phyloP scores from a whole-genome alignment of 179 eudicot genomes.

The Dionaea muscipula region DNA sequence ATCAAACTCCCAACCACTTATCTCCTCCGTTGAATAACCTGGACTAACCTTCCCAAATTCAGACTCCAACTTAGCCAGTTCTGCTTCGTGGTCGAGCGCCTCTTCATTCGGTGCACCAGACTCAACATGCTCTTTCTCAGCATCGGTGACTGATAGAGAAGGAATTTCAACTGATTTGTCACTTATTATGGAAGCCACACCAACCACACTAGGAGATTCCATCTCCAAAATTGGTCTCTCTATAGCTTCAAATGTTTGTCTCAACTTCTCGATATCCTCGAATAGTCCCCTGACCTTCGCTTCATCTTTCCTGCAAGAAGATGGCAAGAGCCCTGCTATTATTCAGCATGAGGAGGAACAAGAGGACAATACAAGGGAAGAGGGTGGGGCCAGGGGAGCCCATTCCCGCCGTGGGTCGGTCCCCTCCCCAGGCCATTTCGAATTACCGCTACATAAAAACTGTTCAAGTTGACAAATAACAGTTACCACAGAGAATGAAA shows the following conservation, averaged over 20 bases:
- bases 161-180: conserved; percentile 32
- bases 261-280: conserved; percentile 57
- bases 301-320: conserved; percentile 60
- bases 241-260: conserved; percentile 64
- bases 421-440: neutral
- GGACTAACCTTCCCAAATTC: conserved; percentile 62
- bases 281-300: conserved; percentile 57
- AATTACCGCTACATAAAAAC: neutral
- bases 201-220: conserved; percentile 46
- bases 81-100: conserved; percentile 68
- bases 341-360: neutral
- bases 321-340: neutral
- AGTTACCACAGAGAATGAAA: neutral
- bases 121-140: conserved; percentile 19
- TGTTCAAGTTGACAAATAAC: neutral
- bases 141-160: conserved; percentile 16
- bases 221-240: conserved; percentile 72
- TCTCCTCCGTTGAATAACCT: conserved; percentile 66
- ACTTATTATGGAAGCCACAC: conserved; percentile 20
- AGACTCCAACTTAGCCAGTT: conserved; percentile 81
- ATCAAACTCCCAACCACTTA: conserved; percentile 90
- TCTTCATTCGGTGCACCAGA: conserved; percentile 28
- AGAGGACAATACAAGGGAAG: no score
- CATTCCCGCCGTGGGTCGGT: no score
- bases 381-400: no score